Base-by-base conservation (phyloP, 2,329 filamentous ascomycete genomes). In the Ophiostoma montium region DNA sequence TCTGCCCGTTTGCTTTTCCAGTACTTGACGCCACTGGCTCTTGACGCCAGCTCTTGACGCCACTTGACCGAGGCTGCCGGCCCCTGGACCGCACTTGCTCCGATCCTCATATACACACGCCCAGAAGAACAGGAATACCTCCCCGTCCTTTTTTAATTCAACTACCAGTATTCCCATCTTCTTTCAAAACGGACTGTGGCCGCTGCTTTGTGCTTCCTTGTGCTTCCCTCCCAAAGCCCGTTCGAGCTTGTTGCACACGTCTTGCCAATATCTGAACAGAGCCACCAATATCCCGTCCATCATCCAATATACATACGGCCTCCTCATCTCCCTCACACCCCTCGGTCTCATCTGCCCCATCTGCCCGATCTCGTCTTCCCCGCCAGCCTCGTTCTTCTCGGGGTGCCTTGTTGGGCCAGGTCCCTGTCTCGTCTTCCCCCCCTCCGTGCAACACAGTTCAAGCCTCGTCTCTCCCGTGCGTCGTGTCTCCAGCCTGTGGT, bases 181-280 rank as follows among this genome's bases (percentile, higher is more conserved):
- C 38, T 35, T 7, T 31, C n/a, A n/a, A n/a, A n/a, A n/a, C n/a
- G n/a, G n/a, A n/a, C n/a, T n/a, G n/a, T n/a, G n/a, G n/a, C 6
- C 11, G 30, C 30, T 31, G 4, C 33, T 35, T 23, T 44, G 45
- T 50, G 38, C 45, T 23, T 23, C 49, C 16, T 33, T 43, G 49
- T 47, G 36, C 38, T 47, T n/a, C 43, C 21, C 11, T 46, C 11
- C 13, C 18, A 1, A 7, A 15, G 6, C 31, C 35, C 18, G 23
- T 39, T 23, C 11, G 23, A 30, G 23, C n/a, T 30, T 5, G 27
- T 7, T 31, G n/a, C 30, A 30, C 13, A 33, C 30, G 30, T 16
- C 42, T 31, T 16, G 23, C 30, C 31, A 33, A 47, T 43, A 47
- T 42, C 21, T 16, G 21, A 38, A 33, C 23, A 47, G 36, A 21